Percentiles rank a stretch among this genome's conserved stretches.
phyloP scores from a whole-genome alignment of 345 rosid genomes.

The Salix suchowensis region DNA sequence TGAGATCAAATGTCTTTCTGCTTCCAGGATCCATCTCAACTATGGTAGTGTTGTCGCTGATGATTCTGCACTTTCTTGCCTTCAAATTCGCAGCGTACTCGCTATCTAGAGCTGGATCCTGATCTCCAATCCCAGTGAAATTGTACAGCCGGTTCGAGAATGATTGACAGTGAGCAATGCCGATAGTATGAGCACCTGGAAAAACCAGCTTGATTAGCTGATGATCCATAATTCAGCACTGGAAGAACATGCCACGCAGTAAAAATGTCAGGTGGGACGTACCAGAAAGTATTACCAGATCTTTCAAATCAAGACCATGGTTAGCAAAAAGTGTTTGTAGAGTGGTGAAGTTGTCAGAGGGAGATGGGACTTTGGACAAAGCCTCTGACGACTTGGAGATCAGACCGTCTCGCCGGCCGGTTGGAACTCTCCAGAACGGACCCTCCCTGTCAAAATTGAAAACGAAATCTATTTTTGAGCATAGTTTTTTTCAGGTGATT shows the following conservation, averaged over 20 bases:
- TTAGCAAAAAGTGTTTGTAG: slow-evolving; percentile 46
- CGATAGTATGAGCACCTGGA: slow-evolving; percentile 85
- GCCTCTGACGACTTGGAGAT: slow-evolving; percentile 59
- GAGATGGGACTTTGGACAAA: slow-evolving; percentile 45
- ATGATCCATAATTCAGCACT: neutral
- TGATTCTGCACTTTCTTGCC: slow-evolving; percentile 54
- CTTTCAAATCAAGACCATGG: slow-evolving; percentile 59
- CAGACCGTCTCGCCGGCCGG: slow-evolving; percentile 66
- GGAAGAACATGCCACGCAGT: neutral
- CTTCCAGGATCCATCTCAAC: slow-evolving; percentile 87
- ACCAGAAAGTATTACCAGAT: slow-evolving; percentile 44
- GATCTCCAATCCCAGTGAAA: slow-evolving; percentile 48
- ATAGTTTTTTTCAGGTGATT: neutral
- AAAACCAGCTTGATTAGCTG: neutral
- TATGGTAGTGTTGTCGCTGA: slow-evolving; percentile 46
- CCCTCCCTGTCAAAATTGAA: slow-evolving; percentile 45
- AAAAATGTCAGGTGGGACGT: neutral
- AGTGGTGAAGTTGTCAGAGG: slow-evolving; percentile 44
- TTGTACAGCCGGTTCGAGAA: slow-evolving; percentile 56
- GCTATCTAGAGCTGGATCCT: slow-evolving; percentile 60
- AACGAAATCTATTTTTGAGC: too few species aligned
- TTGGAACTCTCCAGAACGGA: slow-evolving; percentile 75
- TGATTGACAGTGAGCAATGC: slow-evolving; percentile 60
- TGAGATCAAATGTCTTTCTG: slow-evolving; percentile 58
- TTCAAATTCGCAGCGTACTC: slow-evolving; percentile 59